Percentiles rank a stretch among this genome's conserved stretches.
Evolutionary conservation across 2,329 filamentous ascomycete species (phyloP).

Genomic region (Myriosclerotinia curreyana): DNA sequence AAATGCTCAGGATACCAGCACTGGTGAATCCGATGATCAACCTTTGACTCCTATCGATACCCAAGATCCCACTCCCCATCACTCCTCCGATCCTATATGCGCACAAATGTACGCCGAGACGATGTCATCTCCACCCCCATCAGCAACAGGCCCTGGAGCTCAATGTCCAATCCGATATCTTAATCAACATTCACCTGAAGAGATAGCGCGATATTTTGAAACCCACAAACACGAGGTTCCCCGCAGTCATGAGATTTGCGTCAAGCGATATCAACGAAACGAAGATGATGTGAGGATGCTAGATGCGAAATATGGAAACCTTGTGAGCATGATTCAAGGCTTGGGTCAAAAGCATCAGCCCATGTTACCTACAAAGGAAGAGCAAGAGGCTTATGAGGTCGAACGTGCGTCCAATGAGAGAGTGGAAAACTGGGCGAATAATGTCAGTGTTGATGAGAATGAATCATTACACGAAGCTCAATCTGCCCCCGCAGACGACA

Average conservation of each 20-base stretch:
- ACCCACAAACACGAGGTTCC: slow-evolving; percentile 94
- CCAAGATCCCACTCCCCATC: slow-evolving; percentile 47
- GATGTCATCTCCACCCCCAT: slow-evolving; percentile 44
- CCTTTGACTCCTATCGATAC: slow-evolving; percentile 35
- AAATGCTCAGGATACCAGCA: slow-evolving; percentile 29
- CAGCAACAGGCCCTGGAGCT: slow-evolving; percentile 51
- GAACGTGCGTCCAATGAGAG: slow-evolving; percentile 61
- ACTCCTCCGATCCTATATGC: slow-evolving; percentile 59
- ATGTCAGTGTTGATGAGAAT: slow-evolving; percentile 59
- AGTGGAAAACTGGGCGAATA: slow-evolving; percentile 83
- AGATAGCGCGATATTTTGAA: slow-evolving; percentile 90
- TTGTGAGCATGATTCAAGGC: slow-evolving; percentile 92
- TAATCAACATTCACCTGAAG: slow-evolving; percentile 88
- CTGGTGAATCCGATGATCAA: slow-evolving; percentile 32
- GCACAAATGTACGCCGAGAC: slow-evolving; percentile 61
- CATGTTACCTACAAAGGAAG: slow-evolving; percentile 65
- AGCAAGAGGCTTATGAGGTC: slow-evolving; percentile 39
- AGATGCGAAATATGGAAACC: slow-evolving; percentile 82
- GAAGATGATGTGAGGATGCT: slow-evolving; percentile 81
- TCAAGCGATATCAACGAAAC: slow-evolving; percentile 84
- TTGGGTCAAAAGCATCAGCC: slow-evolving; percentile 84
- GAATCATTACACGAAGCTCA: slow-evolving; percentile 42
- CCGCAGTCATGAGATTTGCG: slow-evolving; percentile 87
- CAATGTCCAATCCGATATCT: slow-evolving; percentile 92
- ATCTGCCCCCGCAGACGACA: slow-evolving; percentile 49